A percentile compares a stretch with the other conserved stretches of the same genome.
Evolutionary conservation across 2,329 filamentous ascomycete species (phyloP).

Genomic region (Trichothecium roseum): DNA sequence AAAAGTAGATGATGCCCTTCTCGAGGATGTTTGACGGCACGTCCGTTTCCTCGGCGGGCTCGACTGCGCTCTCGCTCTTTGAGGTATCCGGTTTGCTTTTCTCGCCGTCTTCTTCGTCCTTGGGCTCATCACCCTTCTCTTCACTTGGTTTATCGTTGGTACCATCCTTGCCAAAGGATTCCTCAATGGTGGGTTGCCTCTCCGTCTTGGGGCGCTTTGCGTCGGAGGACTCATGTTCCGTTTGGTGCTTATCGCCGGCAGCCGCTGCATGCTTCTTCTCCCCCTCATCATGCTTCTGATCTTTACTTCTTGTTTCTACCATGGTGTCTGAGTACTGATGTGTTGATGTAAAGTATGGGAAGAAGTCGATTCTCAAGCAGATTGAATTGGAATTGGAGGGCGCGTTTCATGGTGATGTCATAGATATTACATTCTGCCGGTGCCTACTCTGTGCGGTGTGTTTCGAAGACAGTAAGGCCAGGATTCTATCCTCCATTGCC

Average conservation of each 20-base stretch:
- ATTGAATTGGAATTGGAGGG: too few relatives aligned
- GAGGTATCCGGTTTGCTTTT: not conserved
- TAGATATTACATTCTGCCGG: too few relatives aligned
- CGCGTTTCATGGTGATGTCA: too few relatives aligned
- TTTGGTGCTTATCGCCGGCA: conserved; percentile 17
- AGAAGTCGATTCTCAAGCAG: too few relatives aligned
- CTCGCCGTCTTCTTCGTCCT: conserved; percentile 1
- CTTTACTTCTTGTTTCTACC: too few relatives aligned
- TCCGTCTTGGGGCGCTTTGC: conserved; percentile 15
- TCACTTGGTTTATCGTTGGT: not conserved
- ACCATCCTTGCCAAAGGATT: conserved; percentile 5
- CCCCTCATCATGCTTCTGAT: too few relatives aligned
- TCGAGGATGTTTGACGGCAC: conserved; percentile 55
- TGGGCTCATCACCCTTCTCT: not conserved
- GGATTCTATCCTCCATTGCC: too few relatives aligned
- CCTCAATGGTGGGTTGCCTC: conserved; percentile 13
- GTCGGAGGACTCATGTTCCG: conserved; percentile 13
- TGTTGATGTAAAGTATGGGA: too few relatives aligned
- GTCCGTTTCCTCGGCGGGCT: conserved; percentile 12
- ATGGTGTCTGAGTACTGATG: too few relatives aligned
- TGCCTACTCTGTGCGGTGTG: too few relatives aligned
- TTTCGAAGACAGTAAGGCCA: too few relatives aligned
- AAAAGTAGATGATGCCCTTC: conserved; percentile 87
- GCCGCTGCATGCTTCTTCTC: conserved; percentile 2
- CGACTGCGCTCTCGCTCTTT: conserved; percentile 8